Evolutionary conservation across 441 rosid genomes (phyloP).

Genomic region (Syzygium syzygioides): DNA sequence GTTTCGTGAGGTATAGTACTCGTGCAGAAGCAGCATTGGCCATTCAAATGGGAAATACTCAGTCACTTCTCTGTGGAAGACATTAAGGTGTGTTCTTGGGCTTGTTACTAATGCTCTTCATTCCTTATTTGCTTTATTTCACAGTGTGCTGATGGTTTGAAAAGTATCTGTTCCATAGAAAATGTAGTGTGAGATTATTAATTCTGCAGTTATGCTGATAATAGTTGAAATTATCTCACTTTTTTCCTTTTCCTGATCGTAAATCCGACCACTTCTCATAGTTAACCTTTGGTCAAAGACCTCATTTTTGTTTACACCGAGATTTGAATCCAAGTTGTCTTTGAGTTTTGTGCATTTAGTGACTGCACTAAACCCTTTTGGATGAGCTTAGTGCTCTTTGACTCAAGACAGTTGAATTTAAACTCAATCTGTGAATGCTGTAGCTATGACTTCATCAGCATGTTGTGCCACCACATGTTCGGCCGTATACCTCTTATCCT

Average conservation of each 20-base stretch:
- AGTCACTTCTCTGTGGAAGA: slow-evolving; percentile 68
- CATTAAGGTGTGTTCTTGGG: slow-evolving; percentile 56
- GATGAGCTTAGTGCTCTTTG: background rate
- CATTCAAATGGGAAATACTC: slow-evolving; percentile 87
- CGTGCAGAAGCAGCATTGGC: slow-evolving; percentile 91
- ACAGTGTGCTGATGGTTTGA: background rate
- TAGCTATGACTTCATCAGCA: background rate
- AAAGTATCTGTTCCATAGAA: background rate
- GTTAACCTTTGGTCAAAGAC: background rate
- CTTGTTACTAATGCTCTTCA: background rate
- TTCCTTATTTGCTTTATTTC: background rate
- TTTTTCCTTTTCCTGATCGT: background rate
- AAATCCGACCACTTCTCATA: background rate
- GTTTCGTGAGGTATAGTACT: slow-evolving; percentile 88
- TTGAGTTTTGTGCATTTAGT: background rate
- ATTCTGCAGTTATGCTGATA: background rate
- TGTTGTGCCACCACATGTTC: background rate
- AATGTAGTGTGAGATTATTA: background rate
- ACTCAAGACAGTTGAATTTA: background rate
- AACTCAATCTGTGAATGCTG: background rate
- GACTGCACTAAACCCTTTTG: background rate
- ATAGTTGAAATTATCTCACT: background rate
- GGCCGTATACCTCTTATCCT: background rate
- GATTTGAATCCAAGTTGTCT: background rate
- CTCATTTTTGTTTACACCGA: background rate